Evolutionary conservation across 768 basidiomycete genomes (phyloP), one percentile per base, ranked within the genome.

Genomic region (Tylopilus subfusipes): DNA sequence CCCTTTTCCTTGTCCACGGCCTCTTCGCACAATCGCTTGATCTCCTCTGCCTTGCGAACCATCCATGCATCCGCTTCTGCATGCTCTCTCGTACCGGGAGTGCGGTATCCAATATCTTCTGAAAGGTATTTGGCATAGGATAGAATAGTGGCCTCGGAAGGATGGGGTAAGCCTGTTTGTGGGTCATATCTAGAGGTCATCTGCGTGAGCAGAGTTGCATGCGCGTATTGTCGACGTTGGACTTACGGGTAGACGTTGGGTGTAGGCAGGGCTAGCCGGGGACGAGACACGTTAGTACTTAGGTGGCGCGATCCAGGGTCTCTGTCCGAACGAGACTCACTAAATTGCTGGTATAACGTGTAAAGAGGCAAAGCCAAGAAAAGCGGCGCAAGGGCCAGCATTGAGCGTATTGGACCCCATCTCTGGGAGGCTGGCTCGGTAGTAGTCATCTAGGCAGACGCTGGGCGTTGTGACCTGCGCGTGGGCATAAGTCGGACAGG

Each of bases 21-120:
- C 45, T 71, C 70, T 42, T 87, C 82, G 65, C 93, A 95, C 48
- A 83, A 70, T 30, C 70, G 68, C 63, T 84, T 75, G 34, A 95
- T 68, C 42, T 75, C 75, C 50, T 84, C 73, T 3, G 87, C 86
- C 62, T 86, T 81, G 43, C 80, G 72, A 21, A 85, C 64, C 79
- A 95, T 84, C 85, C 93, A 98, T 24, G 77, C 73, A 61, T 97
- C 94, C 4, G 88, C 93, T 25, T 83, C 68, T 0, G 90, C 88
- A 72, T 96, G 93, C 68, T 98, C 93, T 30, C 78, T 77, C 0
- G 94, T 93, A 1, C 96, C 96, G 11, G 96, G 90, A 0, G 90
- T 97, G 45, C 96, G 79, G 72, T 85, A 98, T 2, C 94, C 95
- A 43, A 94, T 92, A 6, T 82, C 84, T 65, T 94, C 93, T 1